Percentiles rank a stretch among this genome's conserved stretches.
Evolutionary conservation across 108 stramenopile genomes (phyloP).

Genomic region (Craspedostauros australis): DNA sequence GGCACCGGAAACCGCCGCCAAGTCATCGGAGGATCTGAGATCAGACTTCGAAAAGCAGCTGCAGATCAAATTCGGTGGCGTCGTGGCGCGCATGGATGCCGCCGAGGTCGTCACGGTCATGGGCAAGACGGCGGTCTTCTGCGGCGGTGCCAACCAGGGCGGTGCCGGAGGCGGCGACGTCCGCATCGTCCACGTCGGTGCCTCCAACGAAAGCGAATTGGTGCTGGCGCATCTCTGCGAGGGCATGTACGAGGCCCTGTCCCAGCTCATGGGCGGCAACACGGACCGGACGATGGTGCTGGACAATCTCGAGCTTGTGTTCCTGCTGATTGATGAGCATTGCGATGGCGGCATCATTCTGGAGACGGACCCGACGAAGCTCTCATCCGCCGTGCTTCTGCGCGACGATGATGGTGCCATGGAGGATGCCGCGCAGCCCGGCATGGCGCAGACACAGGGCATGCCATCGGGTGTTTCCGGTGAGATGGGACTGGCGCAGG

Average conservation of each 20-base stretch:
- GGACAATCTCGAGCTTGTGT: conserved; percentile 83
- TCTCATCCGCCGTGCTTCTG: conserved; percentile 65
- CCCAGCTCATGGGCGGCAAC: conserved; percentile 73
- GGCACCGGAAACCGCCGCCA: conserved; percentile 17
- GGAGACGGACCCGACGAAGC: conserved; percentile 72
- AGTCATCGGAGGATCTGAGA: conserved; percentile 53
- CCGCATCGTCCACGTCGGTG: conserved; percentile 76
- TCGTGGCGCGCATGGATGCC: conserved; percentile 71
- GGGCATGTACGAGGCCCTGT: conserved; percentile 81
- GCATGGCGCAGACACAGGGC: conserved; percentile 32
- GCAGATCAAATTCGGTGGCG: conserved; percentile 71
- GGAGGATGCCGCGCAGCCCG: conserved; percentile 9
- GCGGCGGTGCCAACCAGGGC: conserved; percentile 43
- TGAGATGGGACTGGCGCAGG: conserved; percentile 84
- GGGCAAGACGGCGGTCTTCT: conserved; percentile 74
- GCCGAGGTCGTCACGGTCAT: conserved; percentile 75
- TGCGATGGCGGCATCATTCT: conserved; percentile 84
- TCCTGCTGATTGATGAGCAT: conserved; percentile 83
- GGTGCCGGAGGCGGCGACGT: conserved; percentile 47
- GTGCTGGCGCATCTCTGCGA: conserved; percentile 75
- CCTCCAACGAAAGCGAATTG: conserved; percentile 66
- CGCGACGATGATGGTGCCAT: conserved; percentile 50
- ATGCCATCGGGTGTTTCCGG: conserved; percentile 46
- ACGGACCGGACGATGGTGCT: conserved; percentile 82
- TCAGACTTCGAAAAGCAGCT: conserved; percentile 61